phyloP scores from a whole-genome alignment of 148 eudicot species.

The Heliamphora exappendiculata region DNA sequence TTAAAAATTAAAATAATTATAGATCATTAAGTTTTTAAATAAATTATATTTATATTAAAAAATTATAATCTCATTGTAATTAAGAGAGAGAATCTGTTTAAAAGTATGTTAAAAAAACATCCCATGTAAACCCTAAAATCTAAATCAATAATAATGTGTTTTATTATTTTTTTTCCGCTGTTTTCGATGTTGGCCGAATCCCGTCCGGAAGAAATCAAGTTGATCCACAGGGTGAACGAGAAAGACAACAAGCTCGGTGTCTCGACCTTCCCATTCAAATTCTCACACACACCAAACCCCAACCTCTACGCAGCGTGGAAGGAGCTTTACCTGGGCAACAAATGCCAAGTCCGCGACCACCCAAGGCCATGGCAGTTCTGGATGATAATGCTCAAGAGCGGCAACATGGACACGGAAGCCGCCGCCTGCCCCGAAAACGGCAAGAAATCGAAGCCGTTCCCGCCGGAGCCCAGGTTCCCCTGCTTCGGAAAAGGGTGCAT shows the following conservation, averaged over 20 bases:
- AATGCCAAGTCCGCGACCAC: constrained; percentile 24
- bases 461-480: constrained; percentile 9
- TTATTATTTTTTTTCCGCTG: too few relatives aligned
- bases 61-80: too few relatives aligned
- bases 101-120: too few relatives aligned
- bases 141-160: too few relatives aligned
- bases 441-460: constrained; percentile 5
- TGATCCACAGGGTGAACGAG: constrained; percentile 24
- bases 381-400: constrained; percentile 36
- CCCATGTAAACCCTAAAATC: too few relatives aligned
- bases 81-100: too few relatives aligned
- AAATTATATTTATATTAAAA: too few relatives aligned
- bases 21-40: too few relatives aligned
- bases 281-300: background rate
- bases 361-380: constrained; percentile 31
- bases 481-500: constrained; percentile 35
- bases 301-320: constrained; percentile 22
- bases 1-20: too few relatives aligned
- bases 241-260: constrained; percentile 16
- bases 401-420: constrained; percentile 29
- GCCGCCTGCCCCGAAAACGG: constrained; percentile 30
- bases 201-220: constrained; percentile 2
- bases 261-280: background rate
- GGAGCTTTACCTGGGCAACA: constrained; percentile 18
- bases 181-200: background rate